Percentiles rank a stretch among this genome's conserved stretches.
Evolutionary conservation across 192 early-diverging fungal genomes (phyloP).

Genomic region (Chytriomyces sp.): DNA sequence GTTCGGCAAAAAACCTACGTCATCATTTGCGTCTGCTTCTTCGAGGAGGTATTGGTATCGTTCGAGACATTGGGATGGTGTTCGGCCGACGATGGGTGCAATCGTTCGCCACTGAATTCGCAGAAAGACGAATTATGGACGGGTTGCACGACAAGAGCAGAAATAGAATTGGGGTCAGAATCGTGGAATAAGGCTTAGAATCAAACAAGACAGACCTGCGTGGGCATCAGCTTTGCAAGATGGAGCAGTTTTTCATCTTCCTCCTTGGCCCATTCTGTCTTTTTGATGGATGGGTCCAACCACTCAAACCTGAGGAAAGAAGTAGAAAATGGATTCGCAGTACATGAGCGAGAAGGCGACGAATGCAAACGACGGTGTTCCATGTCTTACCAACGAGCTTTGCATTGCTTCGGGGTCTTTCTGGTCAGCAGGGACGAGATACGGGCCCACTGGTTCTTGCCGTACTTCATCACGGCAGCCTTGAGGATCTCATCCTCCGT

Average conservation of each 20-base stretch:
- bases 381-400: conserved; percentile 86
- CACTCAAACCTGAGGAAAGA: conserved; percentile 72
- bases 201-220: conserved; percentile 59
- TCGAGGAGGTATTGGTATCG: conserved; percentile 94
- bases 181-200: neutral
- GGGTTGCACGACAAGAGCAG: neutral
- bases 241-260: conserved; percentile 98
- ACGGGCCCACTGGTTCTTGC: conserved; percentile 99
- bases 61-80: conserved; percentile 95
- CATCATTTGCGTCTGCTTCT: conserved; percentile 89
- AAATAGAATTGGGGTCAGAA: neutral
- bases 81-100: conserved; percentile 96
- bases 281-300: conserved; percentile 98
- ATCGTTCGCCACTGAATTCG: conserved; percentile 85
- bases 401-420: conserved; percentile 98
- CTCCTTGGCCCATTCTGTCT: conserved; percentile 98
- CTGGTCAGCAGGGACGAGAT: conserved; percentile 94
- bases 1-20: conserved; percentile 37
- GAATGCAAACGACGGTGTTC: neutral
- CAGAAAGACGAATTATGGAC: neutral
- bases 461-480: conserved; percentile 97
- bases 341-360: neutral
- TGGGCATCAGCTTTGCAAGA: conserved; percentile 98
- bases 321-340: neutral
- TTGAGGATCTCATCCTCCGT: conserved; percentile 98